phyloP scores from a whole-genome alignment of 805 yeast genomes.

The Metschnikowia continentalis region DNA sequence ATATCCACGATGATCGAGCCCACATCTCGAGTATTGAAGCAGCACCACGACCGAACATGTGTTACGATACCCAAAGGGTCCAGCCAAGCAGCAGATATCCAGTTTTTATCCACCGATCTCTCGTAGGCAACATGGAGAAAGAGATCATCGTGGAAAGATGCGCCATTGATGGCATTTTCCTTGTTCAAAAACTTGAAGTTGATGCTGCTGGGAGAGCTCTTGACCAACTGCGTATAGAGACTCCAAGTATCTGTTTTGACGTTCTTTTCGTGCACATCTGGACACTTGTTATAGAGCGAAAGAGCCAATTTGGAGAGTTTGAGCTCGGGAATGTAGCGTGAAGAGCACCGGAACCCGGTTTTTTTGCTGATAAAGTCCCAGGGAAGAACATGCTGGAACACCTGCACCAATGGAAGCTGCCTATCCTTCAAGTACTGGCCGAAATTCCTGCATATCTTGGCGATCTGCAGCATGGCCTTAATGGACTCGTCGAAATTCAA shows the following conservation, averaged over 20 bases:
- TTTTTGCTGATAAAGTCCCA: conserved; percentile 23
- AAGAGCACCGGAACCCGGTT: conserved; percentile 9
- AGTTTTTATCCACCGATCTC: conserved; percentile 70
- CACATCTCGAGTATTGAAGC: conserved; percentile 24
- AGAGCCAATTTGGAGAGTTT: conserved; percentile 45
- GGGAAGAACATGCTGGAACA: conserved; percentile 37
- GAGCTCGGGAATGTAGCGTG: conserved; percentile 29
- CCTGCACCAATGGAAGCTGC: conserved; percentile 37
- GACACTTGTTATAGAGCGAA: conserved; percentile 56
- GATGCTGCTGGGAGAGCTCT: conserved; percentile 34
- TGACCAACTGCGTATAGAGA: conserved; percentile 32
- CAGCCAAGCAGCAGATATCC: conserved; percentile 88
- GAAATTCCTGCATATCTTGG: conserved; percentile 47
- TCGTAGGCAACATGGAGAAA: conserved; percentile 85
- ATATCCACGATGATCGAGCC: conserved; percentile 60
- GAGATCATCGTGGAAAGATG: conserved; percentile 52
- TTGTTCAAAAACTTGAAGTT: conserved; percentile 19
- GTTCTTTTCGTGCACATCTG: conserved; percentile 21
- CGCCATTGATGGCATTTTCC: conserved; percentile 18
- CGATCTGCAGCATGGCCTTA: conserved; percentile 44
- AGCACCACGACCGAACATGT: conserved; percentile 62
- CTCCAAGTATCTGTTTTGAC: conserved; percentile 5
- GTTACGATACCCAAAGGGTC: conserved; percentile 73
- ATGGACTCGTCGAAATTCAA: conserved; percentile 41
- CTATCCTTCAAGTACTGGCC: conserved; percentile 32